Evolutionary conservation across 306 rosid species (phyloP), one percentile per base, ranked within the genome.

Genomic region (Cucumis melo): DNA sequence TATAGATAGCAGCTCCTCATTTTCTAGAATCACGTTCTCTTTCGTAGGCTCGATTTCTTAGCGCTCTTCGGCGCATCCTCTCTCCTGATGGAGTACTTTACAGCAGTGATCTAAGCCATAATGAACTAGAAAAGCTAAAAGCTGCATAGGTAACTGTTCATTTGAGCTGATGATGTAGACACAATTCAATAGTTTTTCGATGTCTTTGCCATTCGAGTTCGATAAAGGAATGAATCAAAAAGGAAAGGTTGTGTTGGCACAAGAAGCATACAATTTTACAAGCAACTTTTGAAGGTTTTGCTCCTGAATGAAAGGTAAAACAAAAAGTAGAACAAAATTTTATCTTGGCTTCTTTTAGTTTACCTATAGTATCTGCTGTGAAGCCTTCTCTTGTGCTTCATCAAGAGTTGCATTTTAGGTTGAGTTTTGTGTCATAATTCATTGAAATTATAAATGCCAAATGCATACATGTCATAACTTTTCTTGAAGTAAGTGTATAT

Each of bases 21-120:
- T 66, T 64, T 79, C 64, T n/a, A 48, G 12, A 15, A 29, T 29
- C 20, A 14, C 65, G 42, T 41, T 16, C 38, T 55, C 23, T 11
- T 19, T 19, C 68, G 7, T 38, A 83, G 87, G 80, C 82, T 53
- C 82, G 87, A 56, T 63, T 83, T 74, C 23, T 78, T 29, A 78
- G 59, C 12, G 70, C 86, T 32, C 13, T 80, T 19, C 62, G 44
- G 9, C 87, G 87, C 12, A 46, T 81, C 73, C 44, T 79, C 29
- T 83, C 84, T 16, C 81, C 82, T 5, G 15, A 78, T 39, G 84
- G 84, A 71, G 58, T 83, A 46, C 80, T 83, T 17, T 83, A 80
- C 77, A 58, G 80, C n/a, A 71, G 71, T 38, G 82, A 80, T 27
- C 15, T 11, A 32, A 78, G 62, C 64, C 76, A 29, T 21, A 38